phyloP scores from a whole-genome alignment of 2,329 filamentous ascomycete genomes.

The Diaporthe caulivora region DNA sequence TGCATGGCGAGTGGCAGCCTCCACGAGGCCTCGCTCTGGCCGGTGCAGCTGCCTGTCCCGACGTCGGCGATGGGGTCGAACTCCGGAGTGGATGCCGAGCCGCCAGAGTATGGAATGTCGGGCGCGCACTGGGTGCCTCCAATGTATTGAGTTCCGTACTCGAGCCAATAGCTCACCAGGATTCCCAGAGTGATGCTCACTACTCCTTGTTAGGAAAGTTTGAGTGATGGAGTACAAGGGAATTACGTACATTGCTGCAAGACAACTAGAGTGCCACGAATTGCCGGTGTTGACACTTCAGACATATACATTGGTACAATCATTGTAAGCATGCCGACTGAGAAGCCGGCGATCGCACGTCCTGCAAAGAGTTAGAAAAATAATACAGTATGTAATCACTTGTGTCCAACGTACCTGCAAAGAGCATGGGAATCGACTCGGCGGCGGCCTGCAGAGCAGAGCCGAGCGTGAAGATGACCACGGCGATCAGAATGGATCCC shows the following conservation, averaged over 20 bases:
- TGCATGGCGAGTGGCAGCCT: constrained; percentile 63
- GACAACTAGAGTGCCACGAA: constrained; percentile 40
- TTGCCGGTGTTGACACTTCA: constrained; percentile 43
- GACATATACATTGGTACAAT: constrained; percentile 46
- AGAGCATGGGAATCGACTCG: constrained; percentile 48
- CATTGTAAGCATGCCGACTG: constrained; percentile 56
- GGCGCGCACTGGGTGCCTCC: constrained; percentile 61
- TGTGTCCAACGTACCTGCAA: constrained; percentile 4
- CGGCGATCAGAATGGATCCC: constrained; percentile 51
- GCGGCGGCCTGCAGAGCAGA: constrained; percentile 59
- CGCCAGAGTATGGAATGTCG: constrained; percentile 59
- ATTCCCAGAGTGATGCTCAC: constrained; percentile 58
- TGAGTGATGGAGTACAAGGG: background rate
- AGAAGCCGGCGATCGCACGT: constrained; percentile 58
- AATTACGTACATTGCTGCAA: constrained; percentile 41
- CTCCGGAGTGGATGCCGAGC: constrained; percentile 49
- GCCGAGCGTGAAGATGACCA: constrained; percentile 54
- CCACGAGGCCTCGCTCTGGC: constrained; percentile 59
- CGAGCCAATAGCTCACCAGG: constrained; percentile 57
- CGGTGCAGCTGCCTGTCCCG: constrained; percentile 55
- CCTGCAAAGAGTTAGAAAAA: too few species aligned
- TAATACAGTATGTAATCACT: too few species aligned
- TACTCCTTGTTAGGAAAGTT: background rate
- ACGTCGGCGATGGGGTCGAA: constrained; percentile 60
- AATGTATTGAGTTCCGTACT: constrained; percentile 56